phyloP scores from a whole-genome alignment of 345 rosid genomes.

The Populus alba region DNA sequence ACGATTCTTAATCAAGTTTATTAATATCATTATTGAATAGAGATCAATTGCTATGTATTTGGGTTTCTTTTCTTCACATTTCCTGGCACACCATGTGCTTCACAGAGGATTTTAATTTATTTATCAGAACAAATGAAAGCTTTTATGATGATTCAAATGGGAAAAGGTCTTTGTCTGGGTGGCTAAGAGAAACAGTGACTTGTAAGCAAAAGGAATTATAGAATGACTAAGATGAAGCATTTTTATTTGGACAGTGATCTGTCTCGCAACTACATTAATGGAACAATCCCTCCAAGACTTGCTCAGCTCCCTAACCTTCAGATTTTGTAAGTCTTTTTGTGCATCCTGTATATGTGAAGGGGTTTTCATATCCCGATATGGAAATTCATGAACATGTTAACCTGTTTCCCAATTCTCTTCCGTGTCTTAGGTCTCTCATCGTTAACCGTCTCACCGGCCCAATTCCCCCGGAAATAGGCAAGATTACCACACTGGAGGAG shows the following conservation, averaged over 20 bases:
- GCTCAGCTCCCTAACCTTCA: slow-evolving; percentile 44
- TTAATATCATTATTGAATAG: no score
- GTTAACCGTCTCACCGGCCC: slow-evolving; percentile 69
- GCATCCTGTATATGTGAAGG: background rate
- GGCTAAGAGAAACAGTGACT: background rate
- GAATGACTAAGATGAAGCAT: background rate
- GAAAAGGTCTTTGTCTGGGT: background rate
- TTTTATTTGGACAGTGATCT: slow-evolving; percentile 55
- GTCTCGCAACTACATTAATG: slow-evolving; percentile 60
- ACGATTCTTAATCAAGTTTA: background rate
- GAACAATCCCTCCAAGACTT: slow-evolving; percentile 62
- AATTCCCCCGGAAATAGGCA: slow-evolving; percentile 59
- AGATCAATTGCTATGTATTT: no score
- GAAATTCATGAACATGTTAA: background rate
- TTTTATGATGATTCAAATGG: no score
- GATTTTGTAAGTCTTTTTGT: slow-evolving; percentile 41
- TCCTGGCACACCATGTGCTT: no score
- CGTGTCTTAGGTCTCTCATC: slow-evolving; percentile 39
- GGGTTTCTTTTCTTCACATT: no score
- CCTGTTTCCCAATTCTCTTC: background rate
- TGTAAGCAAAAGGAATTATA: background rate
- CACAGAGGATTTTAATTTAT: background rate
- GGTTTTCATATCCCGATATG: background rate
- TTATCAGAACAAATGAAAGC: no score
- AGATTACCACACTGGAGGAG: slow-evolving; percentile 44